These are phyloP conservation scores for Neophaeococcomyces mojaviensis DNA, from an alignment of 2,329 filamentous ascomycete species.

Conservation along the genomic window DNA sequence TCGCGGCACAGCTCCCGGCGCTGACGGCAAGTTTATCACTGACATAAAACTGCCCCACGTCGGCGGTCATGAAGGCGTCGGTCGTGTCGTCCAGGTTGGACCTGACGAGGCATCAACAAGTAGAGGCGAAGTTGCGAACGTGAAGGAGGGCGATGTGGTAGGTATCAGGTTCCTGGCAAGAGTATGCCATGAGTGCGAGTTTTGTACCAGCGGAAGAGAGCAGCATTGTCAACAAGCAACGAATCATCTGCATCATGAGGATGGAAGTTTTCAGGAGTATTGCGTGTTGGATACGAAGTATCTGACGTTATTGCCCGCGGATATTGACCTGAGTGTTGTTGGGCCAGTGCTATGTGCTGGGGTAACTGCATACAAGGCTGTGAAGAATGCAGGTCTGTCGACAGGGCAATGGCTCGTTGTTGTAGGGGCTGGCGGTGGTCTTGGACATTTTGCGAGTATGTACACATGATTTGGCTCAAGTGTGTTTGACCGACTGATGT, in stretches of 20 bases:
- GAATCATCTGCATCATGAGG: slow-evolving; percentile 41
- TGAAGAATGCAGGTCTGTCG: slow-evolving; percentile 35
- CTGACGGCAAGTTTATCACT: slow-evolving; percentile 36
- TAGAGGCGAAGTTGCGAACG: slow-evolving; percentile 17
- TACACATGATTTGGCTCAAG: slow-evolving; percentile 5
- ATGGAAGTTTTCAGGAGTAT: slow-evolving; percentile 41
- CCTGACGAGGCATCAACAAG: no score
- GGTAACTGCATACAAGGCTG: slow-evolving; percentile 39
- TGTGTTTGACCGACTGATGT: neutral
- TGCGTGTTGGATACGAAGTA: slow-evolving; percentile 39
- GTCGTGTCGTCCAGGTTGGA: slow-evolving; percentile 34
- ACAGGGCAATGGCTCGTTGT: slow-evolving; percentile 37
- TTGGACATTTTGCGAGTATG: slow-evolving; percentile 39
- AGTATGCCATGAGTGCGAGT: slow-evolving; percentile 38
- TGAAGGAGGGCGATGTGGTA: slow-evolving; percentile 34
- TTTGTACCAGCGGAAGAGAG: slow-evolving; percentile 35
- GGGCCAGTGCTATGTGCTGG: slow-evolving; percentile 40
- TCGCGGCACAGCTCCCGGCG: slow-evolving; percentile 31
- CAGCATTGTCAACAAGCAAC: slow-evolving; percentile 36
- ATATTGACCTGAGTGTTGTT: slow-evolving; percentile 34
- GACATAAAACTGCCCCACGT: slow-evolving; percentile 40
- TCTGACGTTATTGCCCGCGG: slow-evolving; percentile 36
- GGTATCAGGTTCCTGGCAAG: slow-evolving; percentile 39
- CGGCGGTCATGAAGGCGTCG: slow-evolving; percentile 41
- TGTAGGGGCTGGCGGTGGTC: slow-evolving; percentile 40